Conservation (phyloP, 2,329 filamentous ascomycete genomes). For the Aspergillus novoparasiticus region DNA sequence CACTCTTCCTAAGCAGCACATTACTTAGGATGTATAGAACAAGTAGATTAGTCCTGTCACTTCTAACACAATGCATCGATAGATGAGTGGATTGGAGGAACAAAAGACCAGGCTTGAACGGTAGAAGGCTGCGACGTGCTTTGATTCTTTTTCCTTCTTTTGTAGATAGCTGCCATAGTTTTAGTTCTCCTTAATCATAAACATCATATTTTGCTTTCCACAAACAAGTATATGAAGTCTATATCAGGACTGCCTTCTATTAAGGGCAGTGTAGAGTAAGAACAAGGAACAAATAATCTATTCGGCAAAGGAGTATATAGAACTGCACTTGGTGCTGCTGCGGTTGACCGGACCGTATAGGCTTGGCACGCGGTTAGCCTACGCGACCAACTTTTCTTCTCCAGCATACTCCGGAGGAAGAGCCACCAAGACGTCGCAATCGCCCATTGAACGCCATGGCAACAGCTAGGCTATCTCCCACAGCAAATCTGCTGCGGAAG, state of each 20-base stretch:
- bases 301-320: background rate
- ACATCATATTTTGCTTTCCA: background rate
- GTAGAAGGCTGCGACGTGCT: background rate
- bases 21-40: background rate
- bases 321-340: conserved; percentile 23
- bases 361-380: conserved; percentile 24
- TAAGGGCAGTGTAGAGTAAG: too few relatives aligned
- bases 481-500: conserved; percentile 72
- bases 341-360: conserved; percentile 25
- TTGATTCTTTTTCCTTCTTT: background rate
- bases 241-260: too few relatives aligned
- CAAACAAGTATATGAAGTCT: too few relatives aligned
- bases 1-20: background rate
- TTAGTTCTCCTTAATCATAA: background rate
- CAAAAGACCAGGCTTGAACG: background rate
- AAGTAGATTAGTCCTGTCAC: background rate
- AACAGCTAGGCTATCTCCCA: conserved; percentile 56
- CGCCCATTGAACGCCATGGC: conserved; percentile 42
- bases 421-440: conserved; percentile 22
- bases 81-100: background rate
- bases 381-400: conserved; percentile 37
- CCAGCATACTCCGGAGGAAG: conserved; percentile 17
- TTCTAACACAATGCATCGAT: background rate
- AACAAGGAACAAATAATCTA: too few relatives aligned
- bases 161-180: background rate